A percentile compares a stretch with the other conserved stretches of the same genome.
Evolutionary conservation across 106 monocot species (phyloP).

Genomic region (Cymbidium sinense): DNA sequence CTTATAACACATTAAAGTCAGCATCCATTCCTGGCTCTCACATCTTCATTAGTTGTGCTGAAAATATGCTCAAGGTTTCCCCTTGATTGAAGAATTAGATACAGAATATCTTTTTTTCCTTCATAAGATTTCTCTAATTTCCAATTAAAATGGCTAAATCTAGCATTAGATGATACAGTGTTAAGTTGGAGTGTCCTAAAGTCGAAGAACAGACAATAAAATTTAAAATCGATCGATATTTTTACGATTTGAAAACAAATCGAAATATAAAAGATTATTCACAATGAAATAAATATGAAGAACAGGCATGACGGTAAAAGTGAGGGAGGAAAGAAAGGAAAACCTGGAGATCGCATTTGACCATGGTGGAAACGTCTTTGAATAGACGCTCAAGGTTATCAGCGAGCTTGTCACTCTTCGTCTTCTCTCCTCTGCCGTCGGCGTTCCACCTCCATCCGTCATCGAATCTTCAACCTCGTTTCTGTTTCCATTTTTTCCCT

Average conservation of each 20-base stretch:
- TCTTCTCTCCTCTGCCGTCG: slow-evolving; percentile 20
- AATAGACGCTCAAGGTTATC: slow-evolving; percentile 51
- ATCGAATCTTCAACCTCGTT: background rate
- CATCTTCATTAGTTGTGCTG: no score
- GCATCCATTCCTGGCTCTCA: no score
- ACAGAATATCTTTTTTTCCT: no score
- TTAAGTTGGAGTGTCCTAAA: background rate
- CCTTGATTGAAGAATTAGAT: no score
- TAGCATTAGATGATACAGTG: background rate
- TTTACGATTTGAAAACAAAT: background rate
- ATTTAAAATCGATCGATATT: background rate
- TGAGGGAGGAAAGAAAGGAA: background rate
- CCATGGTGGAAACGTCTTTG: slow-evolving; percentile 48
- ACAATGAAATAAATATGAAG: background rate
- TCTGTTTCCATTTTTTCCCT: no score
- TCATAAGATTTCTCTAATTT: no score
- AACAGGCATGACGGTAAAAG: background rate
- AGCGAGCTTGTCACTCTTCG: slow-evolving; percentile 35
- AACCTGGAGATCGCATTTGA: slow-evolving; percentile 69
- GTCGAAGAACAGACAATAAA: background rate
- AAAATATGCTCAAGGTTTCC: no score
- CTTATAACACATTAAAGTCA: no score
- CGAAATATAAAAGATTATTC: background rate
- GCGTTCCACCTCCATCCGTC: background rate
- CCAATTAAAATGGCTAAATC: no score